phyloP scores from a whole-genome alignment of 768 basidiomycete species.

The Mycena capillaripes region DNA sequence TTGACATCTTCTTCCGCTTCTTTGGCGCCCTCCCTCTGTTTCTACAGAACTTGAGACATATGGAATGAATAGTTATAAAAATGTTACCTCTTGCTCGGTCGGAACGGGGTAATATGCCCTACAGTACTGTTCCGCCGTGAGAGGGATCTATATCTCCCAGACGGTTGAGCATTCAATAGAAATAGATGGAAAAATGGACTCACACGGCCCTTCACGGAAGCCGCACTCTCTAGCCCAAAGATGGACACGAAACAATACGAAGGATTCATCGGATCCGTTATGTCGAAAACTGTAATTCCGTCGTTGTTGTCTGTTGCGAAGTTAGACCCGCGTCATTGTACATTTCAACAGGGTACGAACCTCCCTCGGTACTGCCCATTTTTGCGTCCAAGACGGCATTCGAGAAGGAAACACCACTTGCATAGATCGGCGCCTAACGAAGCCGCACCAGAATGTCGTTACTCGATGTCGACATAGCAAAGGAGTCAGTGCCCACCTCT shows the following conservation, averaged over 20 bases:
- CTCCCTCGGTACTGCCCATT: conserved; percentile 40
- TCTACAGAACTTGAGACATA: not conserved
- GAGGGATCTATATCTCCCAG: conserved; percentile 15
- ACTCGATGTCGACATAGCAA: not conserved
- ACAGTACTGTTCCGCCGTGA: conserved; percentile 38
- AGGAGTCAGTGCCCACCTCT: conserved; percentile 19
- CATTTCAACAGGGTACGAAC: conserved; percentile 25
- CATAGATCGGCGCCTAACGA: conserved; percentile 15
- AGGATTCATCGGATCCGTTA: conserved; percentile 37
- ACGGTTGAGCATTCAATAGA: not conserved
- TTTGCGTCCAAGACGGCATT: conserved; percentile 35
- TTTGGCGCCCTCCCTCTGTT: conserved; percentile 1
- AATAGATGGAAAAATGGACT: not conserved
- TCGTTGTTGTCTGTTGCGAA: conserved; percentile 46
- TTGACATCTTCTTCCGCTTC: conserved; percentile 33
- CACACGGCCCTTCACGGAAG: not conserved
- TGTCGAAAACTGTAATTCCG: conserved; percentile 47
- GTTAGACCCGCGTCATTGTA: too few species aligned
- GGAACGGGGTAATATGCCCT: conserved; percentile 36
- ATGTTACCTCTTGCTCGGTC: not conserved
- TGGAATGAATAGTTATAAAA: too few species aligned
- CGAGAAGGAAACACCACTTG: conserved; percentile 35
- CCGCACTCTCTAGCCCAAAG: conserved; percentile 3
- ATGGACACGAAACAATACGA: conserved; percentile 5
- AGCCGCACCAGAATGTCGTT: not conserved